Evolutionary conservation across 1,139 yeast species (phyloP).

Genomic region (Suhomyces yuchorum): DNA sequence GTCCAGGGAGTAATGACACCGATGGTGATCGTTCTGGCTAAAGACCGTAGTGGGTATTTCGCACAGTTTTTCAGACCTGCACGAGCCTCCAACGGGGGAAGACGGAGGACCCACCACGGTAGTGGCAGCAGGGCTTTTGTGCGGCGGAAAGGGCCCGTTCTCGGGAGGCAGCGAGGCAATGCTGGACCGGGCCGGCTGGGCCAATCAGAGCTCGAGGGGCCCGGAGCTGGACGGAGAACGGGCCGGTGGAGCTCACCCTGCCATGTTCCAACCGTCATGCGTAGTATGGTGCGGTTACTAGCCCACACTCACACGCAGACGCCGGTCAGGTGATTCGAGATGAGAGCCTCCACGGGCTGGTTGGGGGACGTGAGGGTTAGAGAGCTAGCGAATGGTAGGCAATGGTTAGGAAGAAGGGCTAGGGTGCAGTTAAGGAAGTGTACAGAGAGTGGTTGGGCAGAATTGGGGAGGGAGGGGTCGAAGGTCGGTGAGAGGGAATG

Average conservation of each 20-base stretch:
- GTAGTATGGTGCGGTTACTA: conserved; percentile 7
- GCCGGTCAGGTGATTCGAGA: neutral
- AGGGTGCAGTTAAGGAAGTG: too few species aligned
- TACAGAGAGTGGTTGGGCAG: neutral
- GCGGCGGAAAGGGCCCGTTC: neutral
- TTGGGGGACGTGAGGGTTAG: neutral
- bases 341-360: neutral
- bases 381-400: neutral
- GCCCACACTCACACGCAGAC: neutral
- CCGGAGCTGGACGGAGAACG: too few species aligned
- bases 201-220: conserved; percentile 1
- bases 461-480: neutral
- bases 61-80: conserved; percentile 6
- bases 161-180: neutral
- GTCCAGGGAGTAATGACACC: neutral
- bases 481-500: neutral
- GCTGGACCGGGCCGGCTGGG: neutral
- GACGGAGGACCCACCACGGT: neutral
- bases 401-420: neutral
- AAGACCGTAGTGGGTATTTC: neutral
- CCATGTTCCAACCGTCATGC: conserved; percentile 1
- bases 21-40: neutral
- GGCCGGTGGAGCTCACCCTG: too few species aligned
- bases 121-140: neutral
- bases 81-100: neutral